phyloP scores from a whole-genome alignment of 1,284 basidiomycete genomes.

The Papiliotrema flavescens region DNA sequence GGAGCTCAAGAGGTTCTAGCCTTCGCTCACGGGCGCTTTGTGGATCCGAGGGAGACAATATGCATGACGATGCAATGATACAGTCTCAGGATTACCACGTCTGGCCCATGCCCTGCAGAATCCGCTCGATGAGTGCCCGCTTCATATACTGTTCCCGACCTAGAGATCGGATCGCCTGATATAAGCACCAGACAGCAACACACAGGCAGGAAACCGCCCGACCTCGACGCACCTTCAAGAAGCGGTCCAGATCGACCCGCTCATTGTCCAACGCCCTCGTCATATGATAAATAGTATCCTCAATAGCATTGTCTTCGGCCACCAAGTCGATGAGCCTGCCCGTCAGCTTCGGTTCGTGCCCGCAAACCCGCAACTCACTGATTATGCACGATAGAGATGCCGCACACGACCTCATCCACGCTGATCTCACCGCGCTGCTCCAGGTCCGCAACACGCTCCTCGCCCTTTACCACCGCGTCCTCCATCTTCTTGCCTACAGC shows the following conservation, averaged over 20 bases:
- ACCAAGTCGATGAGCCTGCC: slow-evolving; percentile 84
- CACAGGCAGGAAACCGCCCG: background rate
- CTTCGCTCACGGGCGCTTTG: no score
- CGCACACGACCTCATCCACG: slow-evolving; percentile 91
- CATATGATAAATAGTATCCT: slow-evolving; percentile 96
- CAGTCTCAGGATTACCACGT: slow-evolving; percentile 27
- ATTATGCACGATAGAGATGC: slow-evolving; percentile 91
- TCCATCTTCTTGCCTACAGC: slow-evolving; percentile 67
- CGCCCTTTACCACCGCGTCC: slow-evolving; percentile 63
- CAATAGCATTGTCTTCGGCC: slow-evolving; percentile 97
- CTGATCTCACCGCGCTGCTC: slow-evolving; percentile 40
- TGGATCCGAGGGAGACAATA: no score
- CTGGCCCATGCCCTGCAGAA: slow-evolving; percentile 65
- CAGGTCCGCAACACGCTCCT: slow-evolving; percentile 58
- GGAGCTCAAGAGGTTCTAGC: slow-evolving; percentile 25
- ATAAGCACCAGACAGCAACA: slow-evolving; percentile 3
- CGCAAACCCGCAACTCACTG: slow-evolving; percentile 61
- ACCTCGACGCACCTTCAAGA: slow-evolving; percentile 64
- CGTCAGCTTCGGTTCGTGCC: slow-evolving; percentile 1
- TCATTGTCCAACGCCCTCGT: slow-evolving; percentile 89
- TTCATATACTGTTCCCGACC: slow-evolving; percentile 79
- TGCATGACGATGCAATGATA: background rate
- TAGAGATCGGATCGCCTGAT: slow-evolving; percentile 70
- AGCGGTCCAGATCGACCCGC: slow-evolving; percentile 85
- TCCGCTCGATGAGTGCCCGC: slow-evolving; percentile 83